Evolutionary conservation across 2,329 filamentous ascomycete genomes (phyloP).

Genomic region (Arthrobotrys musiformis): DNA sequence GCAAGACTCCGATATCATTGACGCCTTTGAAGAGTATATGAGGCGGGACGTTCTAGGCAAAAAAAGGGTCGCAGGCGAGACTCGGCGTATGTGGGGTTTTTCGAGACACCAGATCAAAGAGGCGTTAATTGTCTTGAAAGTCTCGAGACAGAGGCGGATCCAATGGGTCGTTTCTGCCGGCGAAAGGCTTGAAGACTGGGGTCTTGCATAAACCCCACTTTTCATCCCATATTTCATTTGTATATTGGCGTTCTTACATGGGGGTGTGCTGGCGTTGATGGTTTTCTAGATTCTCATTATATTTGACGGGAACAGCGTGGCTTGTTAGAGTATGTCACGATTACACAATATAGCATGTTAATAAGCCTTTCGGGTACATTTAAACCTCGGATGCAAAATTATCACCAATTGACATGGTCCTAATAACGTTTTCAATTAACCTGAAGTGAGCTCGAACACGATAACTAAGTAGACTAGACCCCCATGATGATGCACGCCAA

Average conservation of each 20-base stretch:
- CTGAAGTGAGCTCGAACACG: neutral
- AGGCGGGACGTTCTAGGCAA: slow-evolving; percentile 43
- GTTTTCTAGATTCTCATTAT: neutral
- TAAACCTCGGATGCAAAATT: neutral
- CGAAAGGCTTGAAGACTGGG: slow-evolving; percentile 50
- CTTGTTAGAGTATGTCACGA: neutral
- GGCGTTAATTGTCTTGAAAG: slow-evolving; percentile 41
- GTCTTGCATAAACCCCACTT: slow-evolving; percentile 25
- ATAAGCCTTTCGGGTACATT: slow-evolving; percentile 2
- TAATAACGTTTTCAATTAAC: neutral
- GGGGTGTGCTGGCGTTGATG: neutral
- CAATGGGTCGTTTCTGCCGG: slow-evolving; percentile 46
- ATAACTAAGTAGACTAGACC: neutral
- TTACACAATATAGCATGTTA: neutral
- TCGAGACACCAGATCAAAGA: slow-evolving; percentile 51
- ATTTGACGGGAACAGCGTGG: neutral
- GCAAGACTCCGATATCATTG: slow-evolving; percentile 36
- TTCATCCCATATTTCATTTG: neutral
- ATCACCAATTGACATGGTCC: neutral
- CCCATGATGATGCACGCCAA: slow-evolving; percentile 11
- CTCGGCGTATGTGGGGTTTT: slow-evolving; percentile 51
- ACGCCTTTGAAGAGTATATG: slow-evolving; percentile 46
- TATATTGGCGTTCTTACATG: neutral
- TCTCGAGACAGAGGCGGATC: slow-evolving; percentile 48
- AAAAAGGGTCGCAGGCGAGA: slow-evolving; percentile 42